Evolutionary conservation across 1,139 yeast species (phyloP).

Genomic region (Yamadazyma kanchanaburiensis): DNA sequence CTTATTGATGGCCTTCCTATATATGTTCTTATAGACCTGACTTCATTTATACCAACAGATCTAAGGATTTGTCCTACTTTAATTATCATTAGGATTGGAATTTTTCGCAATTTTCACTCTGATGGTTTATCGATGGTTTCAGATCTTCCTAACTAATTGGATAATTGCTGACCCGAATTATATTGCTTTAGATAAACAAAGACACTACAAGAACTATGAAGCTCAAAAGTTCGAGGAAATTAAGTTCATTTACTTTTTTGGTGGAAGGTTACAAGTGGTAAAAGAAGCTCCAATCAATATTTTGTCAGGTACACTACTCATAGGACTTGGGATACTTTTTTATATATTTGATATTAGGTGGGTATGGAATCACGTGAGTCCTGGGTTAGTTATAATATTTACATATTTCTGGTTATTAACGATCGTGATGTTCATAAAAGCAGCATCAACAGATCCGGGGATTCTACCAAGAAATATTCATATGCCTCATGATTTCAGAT

Average conservation of each 20-base stretch:
- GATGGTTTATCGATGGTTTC: no score
- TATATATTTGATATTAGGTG: slow-evolving; percentile 47
- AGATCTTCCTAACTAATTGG: slow-evolving; percentile 45
- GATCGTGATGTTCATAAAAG: slow-evolving; percentile 45
- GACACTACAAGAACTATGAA: slow-evolving; percentile 30
- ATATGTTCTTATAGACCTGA: no score
- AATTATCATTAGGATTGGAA: no score
- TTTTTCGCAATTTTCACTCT: no score
- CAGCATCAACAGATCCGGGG: slow-evolving; percentile 70
- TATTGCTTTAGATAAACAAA: slow-evolving; percentile 10
- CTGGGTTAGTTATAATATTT: slow-evolving; percentile 56
- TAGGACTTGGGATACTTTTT: slow-evolving; percentile 50
- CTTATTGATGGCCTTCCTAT: no score
- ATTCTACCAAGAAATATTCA: slow-evolving; percentile 68
- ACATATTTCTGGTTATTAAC: slow-evolving; percentile 56
- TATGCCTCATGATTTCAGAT: slow-evolving; percentile 26
- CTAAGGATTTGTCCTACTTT: no score
- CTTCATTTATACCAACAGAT: no score
- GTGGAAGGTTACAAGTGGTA: slow-evolving; percentile 58
- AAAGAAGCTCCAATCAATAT: slow-evolving; percentile 34
- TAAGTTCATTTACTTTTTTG: slow-evolving; percentile 47
- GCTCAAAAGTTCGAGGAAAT: slow-evolving; percentile 26
- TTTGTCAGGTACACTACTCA: slow-evolving; percentile 27
- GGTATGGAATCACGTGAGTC: slow-evolving; percentile 57
- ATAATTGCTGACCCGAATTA: slow-evolving; percentile 38